phyloP scores from a whole-genome alignment of 495 filamentous ascomycete species.

The Tirmania nivea region DNA sequence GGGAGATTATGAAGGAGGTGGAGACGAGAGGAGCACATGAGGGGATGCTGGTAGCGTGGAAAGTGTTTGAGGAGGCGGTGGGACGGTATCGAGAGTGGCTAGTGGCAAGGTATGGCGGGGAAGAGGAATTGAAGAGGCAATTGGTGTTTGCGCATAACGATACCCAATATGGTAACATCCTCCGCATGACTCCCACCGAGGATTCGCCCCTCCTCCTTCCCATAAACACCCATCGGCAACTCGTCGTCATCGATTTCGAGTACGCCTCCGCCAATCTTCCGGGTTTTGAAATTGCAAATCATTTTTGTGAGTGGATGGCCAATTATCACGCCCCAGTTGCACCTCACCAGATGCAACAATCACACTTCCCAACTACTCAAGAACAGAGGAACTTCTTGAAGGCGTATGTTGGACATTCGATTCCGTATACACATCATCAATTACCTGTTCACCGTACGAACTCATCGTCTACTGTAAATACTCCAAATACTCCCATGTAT shows the following conservation, averaged over 20 bases:
- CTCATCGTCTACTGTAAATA: too few species aligned
- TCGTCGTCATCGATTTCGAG: conserved; percentile 96
- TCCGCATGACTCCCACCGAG: conserved; percentile 63
- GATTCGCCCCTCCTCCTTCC: conserved; percentile 77
- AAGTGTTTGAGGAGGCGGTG: conserved; percentile 49
- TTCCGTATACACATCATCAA: not conserved
- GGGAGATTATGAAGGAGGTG: conserved; percentile 52
- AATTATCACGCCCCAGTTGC: conserved; percentile 50
- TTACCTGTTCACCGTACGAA: too few species aligned
- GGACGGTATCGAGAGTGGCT: conserved; percentile 61
- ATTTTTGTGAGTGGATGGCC: conserved; percentile 95
- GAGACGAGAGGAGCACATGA: conserved; percentile 35
- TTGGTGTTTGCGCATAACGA: conserved; percentile 96
- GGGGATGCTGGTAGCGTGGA: conserved; percentile 64
- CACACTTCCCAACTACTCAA: conserved; percentile 49
- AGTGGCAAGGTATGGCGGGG: conserved; percentile 43
- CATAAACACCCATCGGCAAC: conserved; percentile 76
- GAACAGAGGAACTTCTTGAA: conserved; percentile 69
- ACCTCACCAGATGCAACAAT: conserved; percentile 45
- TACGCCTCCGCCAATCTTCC: conserved; percentile 79
- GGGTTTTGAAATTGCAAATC: conserved; percentile 88
- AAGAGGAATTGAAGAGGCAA: conserved; percentile 40
- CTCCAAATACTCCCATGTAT: too few species aligned
- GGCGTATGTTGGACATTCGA: conserved; percentile 62
- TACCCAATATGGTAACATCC: conserved; percentile 96